These are phyloP conservation scores for Paraconiothyrium sp. DNA, from an alignment of 2,329 filamentous ascomycete genomes.

Conservation along the genomic window DNA sequence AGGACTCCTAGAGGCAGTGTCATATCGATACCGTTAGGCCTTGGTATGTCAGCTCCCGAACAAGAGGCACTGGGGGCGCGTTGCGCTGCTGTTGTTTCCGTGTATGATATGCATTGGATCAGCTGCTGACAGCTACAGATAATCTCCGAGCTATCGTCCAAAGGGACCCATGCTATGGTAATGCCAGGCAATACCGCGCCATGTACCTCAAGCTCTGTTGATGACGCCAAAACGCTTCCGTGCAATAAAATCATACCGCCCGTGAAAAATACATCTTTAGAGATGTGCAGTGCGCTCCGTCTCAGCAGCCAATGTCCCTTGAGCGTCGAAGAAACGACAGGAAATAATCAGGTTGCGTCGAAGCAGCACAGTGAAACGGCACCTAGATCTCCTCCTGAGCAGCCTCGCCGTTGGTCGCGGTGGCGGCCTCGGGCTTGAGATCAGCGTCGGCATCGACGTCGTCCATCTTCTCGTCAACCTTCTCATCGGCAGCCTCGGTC, in stretches of 20 bases:
- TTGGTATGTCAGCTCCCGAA: too few relatives aligned
- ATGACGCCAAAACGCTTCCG: neutral
- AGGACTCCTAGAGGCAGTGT: neutral
- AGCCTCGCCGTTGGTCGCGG: neutral
- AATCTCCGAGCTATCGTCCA: neutral
- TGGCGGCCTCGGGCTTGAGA: neutral
- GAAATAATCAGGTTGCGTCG: neutral
- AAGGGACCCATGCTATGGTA: neutral
- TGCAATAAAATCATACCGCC: neutral
- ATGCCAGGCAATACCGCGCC: neutral
- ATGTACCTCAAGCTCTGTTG: neutral
- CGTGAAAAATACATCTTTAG: neutral
- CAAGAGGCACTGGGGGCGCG: too few relatives aligned
- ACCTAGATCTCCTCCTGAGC: conserved; percentile 27
- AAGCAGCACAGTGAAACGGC: neutral
- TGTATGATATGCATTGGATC: conserved; percentile 2
- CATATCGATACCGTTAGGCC: too few relatives aligned
- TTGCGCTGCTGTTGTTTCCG: neutral
- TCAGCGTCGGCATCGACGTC: conserved; percentile 1
- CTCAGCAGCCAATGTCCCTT: neutral
- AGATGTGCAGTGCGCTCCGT: neutral
- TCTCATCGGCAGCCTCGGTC: conserved; percentile 14
- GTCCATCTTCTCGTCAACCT: conserved; percentile 4
- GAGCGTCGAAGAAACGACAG: neutral
- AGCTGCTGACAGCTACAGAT: conserved; percentile 2